Conservation (phyloP, 75 land plant genomes). For the Chamaecyparis obtusa region DNA sequence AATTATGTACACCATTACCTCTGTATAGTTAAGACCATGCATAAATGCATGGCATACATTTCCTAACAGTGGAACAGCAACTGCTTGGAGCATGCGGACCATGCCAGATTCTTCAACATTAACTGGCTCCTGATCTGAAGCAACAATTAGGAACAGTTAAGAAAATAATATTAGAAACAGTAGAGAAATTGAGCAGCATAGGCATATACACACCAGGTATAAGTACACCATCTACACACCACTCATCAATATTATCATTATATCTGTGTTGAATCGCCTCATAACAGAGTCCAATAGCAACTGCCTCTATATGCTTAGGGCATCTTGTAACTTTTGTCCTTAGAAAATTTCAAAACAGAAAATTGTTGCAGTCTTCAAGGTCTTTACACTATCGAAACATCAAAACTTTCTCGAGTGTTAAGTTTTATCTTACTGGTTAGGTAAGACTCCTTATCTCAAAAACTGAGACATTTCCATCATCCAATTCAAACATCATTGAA, state of each 20-base stretch:
- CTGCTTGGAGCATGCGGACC: slow-evolving; percentile 65
- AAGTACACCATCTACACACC: not conserved
- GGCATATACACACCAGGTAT: not conserved
- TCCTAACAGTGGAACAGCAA: slow-evolving; percentile 87
- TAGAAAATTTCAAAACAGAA: not conserved
- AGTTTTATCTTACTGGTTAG: not conserved
- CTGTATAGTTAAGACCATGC: slow-evolving; percentile 85
- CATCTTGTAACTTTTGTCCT: not conserved
- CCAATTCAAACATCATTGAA: not conserved
- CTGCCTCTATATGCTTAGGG: not conserved
- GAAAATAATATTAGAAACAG: not conserved
- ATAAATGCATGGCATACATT: slow-evolving; percentile 92
- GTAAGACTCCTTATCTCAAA: not conserved
- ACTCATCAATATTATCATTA: not conserved
- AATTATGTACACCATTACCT: slow-evolving; percentile 37
- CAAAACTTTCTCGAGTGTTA: not conserved
- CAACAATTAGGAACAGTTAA: slow-evolving; percentile 10
- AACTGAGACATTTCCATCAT: not conserved
- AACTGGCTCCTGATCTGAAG: slow-evolving; percentile 8
- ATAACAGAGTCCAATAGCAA: not conserved
- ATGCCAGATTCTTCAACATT: slow-evolving; percentile 59
- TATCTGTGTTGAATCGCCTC: not conserved
- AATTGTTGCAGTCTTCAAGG: not conserved
- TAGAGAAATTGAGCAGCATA: not conserved
- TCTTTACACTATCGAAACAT: not conserved